phyloP scores from a whole-genome alignment of 148 eudicot genomes.

The Pharnaceum exiguum region DNA sequence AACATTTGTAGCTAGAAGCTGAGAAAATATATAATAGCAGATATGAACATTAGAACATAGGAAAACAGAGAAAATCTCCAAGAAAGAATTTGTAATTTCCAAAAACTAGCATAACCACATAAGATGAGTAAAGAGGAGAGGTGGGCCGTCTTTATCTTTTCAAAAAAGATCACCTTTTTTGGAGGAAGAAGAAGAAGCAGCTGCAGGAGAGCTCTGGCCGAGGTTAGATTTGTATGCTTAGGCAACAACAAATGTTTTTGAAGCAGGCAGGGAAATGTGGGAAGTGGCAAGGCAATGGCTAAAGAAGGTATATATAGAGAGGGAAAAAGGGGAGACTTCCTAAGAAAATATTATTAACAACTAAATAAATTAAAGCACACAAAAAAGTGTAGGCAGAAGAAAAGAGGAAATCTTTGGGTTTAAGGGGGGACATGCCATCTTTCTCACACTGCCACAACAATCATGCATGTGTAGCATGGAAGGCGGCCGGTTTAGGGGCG shows the following conservation, averaged over 20 bases:
- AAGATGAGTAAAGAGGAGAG: slow-evolving; percentile 10
- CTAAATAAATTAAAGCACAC: neutral
- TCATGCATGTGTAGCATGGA: slow-evolving; percentile 91
- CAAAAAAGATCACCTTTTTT: slow-evolving; percentile 56
- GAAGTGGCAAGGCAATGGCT: slow-evolving; percentile 20
- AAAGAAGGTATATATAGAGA: slow-evolving; percentile 12
- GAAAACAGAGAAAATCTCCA: too few species aligned
- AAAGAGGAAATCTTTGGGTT: neutral
- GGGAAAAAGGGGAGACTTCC: neutral
- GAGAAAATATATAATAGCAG: too few species aligned
- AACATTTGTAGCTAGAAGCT: too few species aligned
- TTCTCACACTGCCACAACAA: slow-evolving; percentile 56
- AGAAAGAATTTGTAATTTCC: neutral
- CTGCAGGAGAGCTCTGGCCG: slow-evolving; percentile 13
- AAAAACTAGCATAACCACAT: neutral
- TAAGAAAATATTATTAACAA: neutral
- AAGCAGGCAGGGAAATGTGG: slow-evolving; percentile 13
- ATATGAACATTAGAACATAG: too few species aligned
- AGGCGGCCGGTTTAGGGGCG: slow-evolving; percentile 61
- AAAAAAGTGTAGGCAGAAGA: neutral
- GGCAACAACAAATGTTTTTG: slow-evolving; percentile 6
- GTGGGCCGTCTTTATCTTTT: slow-evolving; percentile 36
- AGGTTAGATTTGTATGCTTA: slow-evolving; percentile 4
- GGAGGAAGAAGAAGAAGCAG: slow-evolving; percentile 22
- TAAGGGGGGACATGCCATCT: slow-evolving; percentile 29